These are phyloP conservation scores for Magnusiomyces sp. DNA, from an alignment of 1,139 yeast species.

Conservation along the genomic window DNA sequence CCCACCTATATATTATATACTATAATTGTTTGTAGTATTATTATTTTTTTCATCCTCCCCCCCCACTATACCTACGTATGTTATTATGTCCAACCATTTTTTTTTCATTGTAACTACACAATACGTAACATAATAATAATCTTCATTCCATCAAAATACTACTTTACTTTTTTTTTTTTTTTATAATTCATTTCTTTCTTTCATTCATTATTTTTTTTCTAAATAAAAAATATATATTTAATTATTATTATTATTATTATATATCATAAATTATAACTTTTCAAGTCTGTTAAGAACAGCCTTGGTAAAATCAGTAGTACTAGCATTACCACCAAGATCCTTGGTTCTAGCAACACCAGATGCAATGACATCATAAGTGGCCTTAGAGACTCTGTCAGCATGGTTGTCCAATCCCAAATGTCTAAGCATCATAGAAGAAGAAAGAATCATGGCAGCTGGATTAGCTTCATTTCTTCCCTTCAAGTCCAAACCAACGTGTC, in stretches of 20 bases:
- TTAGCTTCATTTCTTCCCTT: constrained; percentile 91
- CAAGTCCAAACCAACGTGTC: constrained; percentile 97
- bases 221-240: too few species aligned
- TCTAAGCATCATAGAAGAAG: constrained; percentile 85
- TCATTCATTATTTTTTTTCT: too few species aligned
- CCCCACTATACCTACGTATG: too few species aligned
- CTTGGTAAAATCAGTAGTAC: constrained; percentile 90
- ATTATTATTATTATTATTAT: too few species aligned
- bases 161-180: too few species aligned
- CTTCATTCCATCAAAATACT: too few species aligned
- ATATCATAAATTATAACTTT: constrained; percentile 28
- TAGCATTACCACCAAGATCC: constrained; percentile 82
- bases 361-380: constrained; percentile 81
- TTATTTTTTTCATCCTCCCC: too few species aligned
- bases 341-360: constrained; percentile 76
- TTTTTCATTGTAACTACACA: too few species aligned
- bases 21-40: too few species aligned
- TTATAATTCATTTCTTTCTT: neutral
- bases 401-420: constrained; percentile 80
- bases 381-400: constrained; percentile 80
- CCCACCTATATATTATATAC: too few species aligned
- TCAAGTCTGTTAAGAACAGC: constrained; percentile 65
- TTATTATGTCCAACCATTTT: too few species aligned
- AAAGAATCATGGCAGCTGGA: constrained; percentile 96
- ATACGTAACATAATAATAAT: too few species aligned